These are phyloP conservation scores for Nitzschia sp. DNA, from an alignment of 108 stramenopile genomes.

Conservation along the genomic window DNA sequence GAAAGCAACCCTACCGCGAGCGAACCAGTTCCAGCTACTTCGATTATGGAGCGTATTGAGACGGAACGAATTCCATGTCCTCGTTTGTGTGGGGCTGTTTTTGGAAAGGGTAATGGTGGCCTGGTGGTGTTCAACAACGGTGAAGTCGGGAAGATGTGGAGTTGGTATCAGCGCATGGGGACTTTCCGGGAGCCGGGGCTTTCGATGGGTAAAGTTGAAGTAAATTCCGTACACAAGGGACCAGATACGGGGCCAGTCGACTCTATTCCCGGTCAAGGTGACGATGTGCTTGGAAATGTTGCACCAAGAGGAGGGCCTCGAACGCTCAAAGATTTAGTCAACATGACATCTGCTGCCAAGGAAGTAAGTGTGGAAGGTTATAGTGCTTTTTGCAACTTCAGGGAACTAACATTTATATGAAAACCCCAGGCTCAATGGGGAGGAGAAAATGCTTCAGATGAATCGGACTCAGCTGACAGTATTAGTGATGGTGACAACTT, in stretches of 20 bases:
- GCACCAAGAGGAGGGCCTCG: conserved; percentile 27
- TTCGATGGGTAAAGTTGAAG: conserved; percentile 14
- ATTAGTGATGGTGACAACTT: conserved; percentile 40
- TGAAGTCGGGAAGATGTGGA: conserved; percentile 69
- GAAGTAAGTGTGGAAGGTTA: conserved; percentile 17
- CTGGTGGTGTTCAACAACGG: conserved; percentile 72
- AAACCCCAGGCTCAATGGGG: conserved; percentile 64
- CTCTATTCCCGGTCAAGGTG: conserved; percentile 5
- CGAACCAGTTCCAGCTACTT: conserved; percentile 35
- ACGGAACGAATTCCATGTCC: conserved; percentile 65
- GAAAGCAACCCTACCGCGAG: conserved; percentile 3
- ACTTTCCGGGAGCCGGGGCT: conserved; percentile 17
- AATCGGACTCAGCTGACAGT: conserved; percentile 24
- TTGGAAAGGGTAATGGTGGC: conserved; percentile 61
- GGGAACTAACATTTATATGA: not conserved
- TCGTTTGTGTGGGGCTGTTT: conserved; percentile 72
- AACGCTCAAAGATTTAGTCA: conserved; percentile 53
- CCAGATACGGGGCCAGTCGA: not conserved
- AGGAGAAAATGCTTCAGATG: conserved; percentile 32
- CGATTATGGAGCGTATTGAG: conserved; percentile 41
- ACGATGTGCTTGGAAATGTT: not conserved
- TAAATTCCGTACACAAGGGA: not conserved
- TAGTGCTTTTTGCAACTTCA: not conserved
- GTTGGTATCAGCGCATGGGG: conserved; percentile 48
- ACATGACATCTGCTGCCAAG: conserved; percentile 66